Conservation (phyloP, 768 basidiomycete species). For the Xerocomus spinulosus region DNA sequence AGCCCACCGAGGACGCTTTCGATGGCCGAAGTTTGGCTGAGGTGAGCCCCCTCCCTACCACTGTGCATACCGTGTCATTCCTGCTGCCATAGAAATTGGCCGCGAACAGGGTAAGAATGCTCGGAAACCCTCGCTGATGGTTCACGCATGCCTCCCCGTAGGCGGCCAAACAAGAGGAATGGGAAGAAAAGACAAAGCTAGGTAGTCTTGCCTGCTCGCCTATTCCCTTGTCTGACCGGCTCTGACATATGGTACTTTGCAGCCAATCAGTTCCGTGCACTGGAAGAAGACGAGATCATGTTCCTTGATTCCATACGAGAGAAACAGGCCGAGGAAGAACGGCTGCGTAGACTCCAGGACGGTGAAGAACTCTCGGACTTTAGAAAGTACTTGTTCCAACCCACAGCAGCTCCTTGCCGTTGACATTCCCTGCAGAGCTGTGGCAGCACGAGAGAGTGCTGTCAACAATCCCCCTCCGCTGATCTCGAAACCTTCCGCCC, state of each 20-base stretch:
- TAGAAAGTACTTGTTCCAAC: constrained; percentile 53
- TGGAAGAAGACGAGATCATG: constrained; percentile 88
- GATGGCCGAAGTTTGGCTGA: constrained; percentile 87
- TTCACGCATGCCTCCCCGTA: constrained; percentile 26
- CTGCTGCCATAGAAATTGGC: constrained; percentile 66
- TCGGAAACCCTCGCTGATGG: not conserved
- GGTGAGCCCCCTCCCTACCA: constrained; percentile 46
- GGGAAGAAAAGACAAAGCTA: constrained; percentile 87
- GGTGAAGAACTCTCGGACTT: constrained; percentile 77
- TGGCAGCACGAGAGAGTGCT: constrained; percentile 61
- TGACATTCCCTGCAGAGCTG: constrained; percentile 42
- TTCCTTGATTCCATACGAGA: constrained; percentile 82
- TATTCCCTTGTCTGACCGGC: constrained; percentile 5
- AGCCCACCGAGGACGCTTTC: constrained; percentile 68
- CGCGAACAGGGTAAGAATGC: constrained; percentile 68
- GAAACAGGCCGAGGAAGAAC: constrained; percentile 71
- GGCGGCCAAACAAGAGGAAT: constrained; percentile 91
- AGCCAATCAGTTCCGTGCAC: constrained; percentile 86
- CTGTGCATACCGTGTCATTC: constrained; percentile 6
- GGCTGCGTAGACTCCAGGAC: constrained; percentile 66
- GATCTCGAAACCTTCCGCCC: constrained; percentile 27
- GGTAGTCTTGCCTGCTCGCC: constrained; percentile 24
- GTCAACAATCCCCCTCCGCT: constrained; percentile 39
- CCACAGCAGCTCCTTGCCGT: not conserved
- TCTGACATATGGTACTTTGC: constrained; percentile 11